phyloP scores from a whole-genome alignment of 768 basidiomycete genomes.

The Melanogaster broomeanus region DNA sequence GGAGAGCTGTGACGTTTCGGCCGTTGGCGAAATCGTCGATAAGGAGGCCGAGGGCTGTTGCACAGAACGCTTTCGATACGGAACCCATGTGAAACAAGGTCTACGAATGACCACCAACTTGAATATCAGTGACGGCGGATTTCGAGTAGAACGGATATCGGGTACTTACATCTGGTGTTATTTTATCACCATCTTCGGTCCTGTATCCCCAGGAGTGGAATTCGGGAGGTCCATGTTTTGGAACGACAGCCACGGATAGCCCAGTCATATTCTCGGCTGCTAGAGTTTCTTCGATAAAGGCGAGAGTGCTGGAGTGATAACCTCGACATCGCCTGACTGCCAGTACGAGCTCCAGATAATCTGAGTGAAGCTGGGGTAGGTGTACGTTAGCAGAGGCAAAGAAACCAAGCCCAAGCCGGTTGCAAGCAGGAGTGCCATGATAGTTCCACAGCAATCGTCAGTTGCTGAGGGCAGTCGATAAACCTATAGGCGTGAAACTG shows the following conservation, averaged over 20 bases:
- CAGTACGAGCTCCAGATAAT: neutral
- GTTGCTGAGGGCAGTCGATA: too few species aligned
- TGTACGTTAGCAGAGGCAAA: constrained; percentile 11
- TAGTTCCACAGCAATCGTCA: neutral
- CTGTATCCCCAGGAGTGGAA: constrained; percentile 36
- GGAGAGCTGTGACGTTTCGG: constrained; percentile 36
- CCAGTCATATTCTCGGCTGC: constrained; percentile 29
- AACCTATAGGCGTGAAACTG: neutral
- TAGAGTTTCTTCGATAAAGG: constrained; percentile 19
- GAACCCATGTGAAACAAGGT: constrained; percentile 41
- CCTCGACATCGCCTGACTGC: neutral
- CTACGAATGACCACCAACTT: constrained; percentile 14
- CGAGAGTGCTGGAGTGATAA: constrained; percentile 21
- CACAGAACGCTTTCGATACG: constrained; percentile 42
- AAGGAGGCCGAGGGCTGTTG: constrained; percentile 40
- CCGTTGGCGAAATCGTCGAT: constrained; percentile 42
- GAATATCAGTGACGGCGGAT: neutral
- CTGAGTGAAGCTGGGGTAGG: constrained; percentile 7
- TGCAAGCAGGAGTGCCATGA: constrained; percentile 10
- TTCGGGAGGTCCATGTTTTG: constrained; percentile 26
- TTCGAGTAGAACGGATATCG: neutral
- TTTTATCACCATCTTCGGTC: constrained; percentile 34
- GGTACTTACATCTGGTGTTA: constrained; percentile 35
- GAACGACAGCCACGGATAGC: constrained; percentile 30
- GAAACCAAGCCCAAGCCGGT: constrained; percentile 8